phyloP scores from a whole-genome alignment of 23 red algal genomes.

The Pyropia yezoensis region DNA sequence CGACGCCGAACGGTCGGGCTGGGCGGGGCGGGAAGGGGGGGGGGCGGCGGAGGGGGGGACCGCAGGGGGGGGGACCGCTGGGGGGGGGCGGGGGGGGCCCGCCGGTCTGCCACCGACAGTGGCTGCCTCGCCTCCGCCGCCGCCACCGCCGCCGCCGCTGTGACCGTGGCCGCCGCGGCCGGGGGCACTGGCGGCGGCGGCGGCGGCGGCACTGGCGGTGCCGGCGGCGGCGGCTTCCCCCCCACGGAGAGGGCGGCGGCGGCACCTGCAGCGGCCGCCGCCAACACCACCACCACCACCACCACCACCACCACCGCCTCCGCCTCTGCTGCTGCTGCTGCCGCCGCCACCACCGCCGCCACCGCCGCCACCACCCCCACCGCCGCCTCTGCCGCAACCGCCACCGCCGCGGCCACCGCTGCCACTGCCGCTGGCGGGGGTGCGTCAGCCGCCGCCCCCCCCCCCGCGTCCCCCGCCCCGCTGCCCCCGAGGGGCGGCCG shows the following conservation, averaged over 20 bases:
- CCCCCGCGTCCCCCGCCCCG: slow-evolving; percentile 6
- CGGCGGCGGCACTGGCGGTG: slow-evolving; percentile 28
- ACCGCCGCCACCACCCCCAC: background rate
- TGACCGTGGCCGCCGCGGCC: background rate
- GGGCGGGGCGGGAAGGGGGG: background rate
- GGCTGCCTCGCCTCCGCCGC: background rate
- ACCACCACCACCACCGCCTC: background rate
- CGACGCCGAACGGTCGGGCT: background rate
- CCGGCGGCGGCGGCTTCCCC: slow-evolving; percentile 26
- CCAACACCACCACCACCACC: slow-evolving; percentile 8
- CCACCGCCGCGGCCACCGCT: background rate
- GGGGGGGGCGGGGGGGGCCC: background rate
- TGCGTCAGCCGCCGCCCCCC: background rate
- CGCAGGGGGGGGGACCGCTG: background rate
- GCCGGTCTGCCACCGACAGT: background rate
- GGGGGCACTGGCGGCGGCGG: slow-evolving; percentile 28
- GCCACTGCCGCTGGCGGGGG: background rate
- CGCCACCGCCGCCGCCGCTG: background rate
- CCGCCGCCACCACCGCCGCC: slow-evolving; percentile 8
- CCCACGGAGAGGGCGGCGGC: background rate
- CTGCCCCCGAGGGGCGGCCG: background rate
- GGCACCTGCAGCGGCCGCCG: slow-evolving; percentile 24
- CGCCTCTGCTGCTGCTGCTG: background rate
- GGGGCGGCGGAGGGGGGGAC: background rate
- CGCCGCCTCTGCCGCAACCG: background rate